Evolutionary conservation across 306 rosid species (phyloP).

Genomic region (Lupinus albus): DNA sequence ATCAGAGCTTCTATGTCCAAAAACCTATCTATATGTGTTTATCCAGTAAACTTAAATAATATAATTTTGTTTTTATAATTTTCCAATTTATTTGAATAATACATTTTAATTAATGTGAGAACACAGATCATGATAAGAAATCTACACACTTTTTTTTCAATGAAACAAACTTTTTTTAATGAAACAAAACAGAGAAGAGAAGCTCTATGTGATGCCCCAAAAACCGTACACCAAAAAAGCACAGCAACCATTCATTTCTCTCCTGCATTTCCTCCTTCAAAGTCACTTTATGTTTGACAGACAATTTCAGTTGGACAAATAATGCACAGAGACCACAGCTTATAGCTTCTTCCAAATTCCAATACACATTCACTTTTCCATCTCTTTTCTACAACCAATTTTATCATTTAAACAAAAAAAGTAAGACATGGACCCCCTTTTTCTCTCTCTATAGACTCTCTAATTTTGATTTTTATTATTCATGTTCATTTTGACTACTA

Average conservation of each 20-base stretch:
- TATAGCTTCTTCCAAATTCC: no score
- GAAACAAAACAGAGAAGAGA: not conserved
- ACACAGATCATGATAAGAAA: no score
- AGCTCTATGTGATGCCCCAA: not conserved
- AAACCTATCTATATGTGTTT: no score
- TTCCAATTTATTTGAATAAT: no score
- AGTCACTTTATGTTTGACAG: constrained; percentile 57
- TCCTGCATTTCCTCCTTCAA: constrained; percentile 49
- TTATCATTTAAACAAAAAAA: constrained; percentile 22
- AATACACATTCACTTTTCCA: not conserved
- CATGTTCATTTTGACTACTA: constrained; percentile 33
- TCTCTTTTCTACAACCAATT: constrained; percentile 28
- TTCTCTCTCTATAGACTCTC: not conserved
- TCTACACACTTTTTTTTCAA: no score
- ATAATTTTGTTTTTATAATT: no score
- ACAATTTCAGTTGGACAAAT: constrained; percentile 39
- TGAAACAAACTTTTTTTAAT: no score
- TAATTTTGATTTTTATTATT: constrained; percentile 3
- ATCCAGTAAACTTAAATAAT: no score
- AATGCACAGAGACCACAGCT: constrained; percentile 8
- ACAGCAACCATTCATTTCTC: constrained; percentile 42
- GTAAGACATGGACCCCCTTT: constrained; percentile 9
- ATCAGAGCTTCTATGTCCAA: no score
- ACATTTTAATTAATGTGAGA: no score
- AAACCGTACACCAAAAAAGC: constrained; percentile 27